Percentiles rank a stretch among this genome's conserved stretches.
These are phyloP conservation scores for Aechmea fasciata DNA, from an alignment of 176 grass and related monocot species.

Conservation along the genomic window DNA sequence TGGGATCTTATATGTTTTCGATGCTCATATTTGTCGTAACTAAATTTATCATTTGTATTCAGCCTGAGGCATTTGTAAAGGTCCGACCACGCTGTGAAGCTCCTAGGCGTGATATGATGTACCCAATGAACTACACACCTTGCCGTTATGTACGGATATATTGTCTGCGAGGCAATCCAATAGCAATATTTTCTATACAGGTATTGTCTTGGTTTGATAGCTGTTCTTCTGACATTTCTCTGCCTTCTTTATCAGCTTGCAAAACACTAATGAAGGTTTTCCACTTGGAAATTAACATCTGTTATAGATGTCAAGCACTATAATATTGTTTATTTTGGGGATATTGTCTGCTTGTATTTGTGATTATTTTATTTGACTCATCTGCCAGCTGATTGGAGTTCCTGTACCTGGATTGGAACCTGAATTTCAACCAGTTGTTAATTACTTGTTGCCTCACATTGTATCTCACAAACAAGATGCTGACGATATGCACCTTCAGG, in stretches of 20 bases:
- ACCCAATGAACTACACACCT: slow-evolving; percentile 60
- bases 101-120: slow-evolving; percentile 85
- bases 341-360: background rate
- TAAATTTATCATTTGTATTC: slow-evolving; percentile 4
- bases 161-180: slow-evolving; percentile 79
- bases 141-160: slow-evolving; percentile 90
- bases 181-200: slow-evolving; percentile 92
- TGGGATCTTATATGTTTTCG: background rate
- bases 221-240: too few species aligned
- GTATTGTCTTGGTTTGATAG: slow-evolving; percentile 4
- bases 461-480: slow-evolving; percentile 58
- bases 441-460: slow-evolving; percentile 72
- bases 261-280: background rate
- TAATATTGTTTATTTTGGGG: background rate
- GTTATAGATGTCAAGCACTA: background rate
- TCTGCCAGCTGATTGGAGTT: slow-evolving; percentile 60
- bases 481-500: slow-evolving; percentile 87
- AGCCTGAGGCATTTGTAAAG: slow-evolving; percentile 85
- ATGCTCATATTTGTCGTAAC: background rate
- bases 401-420: slow-evolving; percentile 82
- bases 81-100: slow-evolving; percentile 64
- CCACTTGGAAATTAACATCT: background rate
- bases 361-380: slow-evolving; percentile 15
- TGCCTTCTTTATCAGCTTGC: too few species aligned
- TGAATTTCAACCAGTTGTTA: slow-evolving; percentile 73